Conservation (phyloP, 2,329 filamentous ascomycete genomes). For the Coleophoma eucalyptorum region DNA sequence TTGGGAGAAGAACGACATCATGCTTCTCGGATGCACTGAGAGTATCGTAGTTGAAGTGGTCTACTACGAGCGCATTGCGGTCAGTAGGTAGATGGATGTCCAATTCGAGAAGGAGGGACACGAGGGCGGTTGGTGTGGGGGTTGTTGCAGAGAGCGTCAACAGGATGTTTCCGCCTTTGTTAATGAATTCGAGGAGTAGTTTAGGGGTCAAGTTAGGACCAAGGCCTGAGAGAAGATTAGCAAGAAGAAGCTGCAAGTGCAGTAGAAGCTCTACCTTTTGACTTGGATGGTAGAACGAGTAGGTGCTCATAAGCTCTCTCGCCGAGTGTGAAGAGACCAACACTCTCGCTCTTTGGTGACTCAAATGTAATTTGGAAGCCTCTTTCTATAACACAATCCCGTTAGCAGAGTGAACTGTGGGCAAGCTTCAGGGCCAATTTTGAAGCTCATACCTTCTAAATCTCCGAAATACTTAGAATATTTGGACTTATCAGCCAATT, state of each 20-base stretch:
- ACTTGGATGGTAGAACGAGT: slow-evolving; percentile 80
- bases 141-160: slow-evolving; percentile 73
- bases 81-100: slow-evolving; percentile 86
- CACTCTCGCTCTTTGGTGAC: slow-evolving; percentile 73
- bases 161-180: slow-evolving; percentile 87
- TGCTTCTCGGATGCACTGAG: slow-evolving; percentile 75
- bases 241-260: slow-evolving; percentile 2
- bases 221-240: slow-evolving; percentile 53
- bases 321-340: slow-evolving; percentile 81
- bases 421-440: background rate
- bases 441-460: slow-evolving; percentile 53
- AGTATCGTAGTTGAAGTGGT: slow-evolving; percentile 93
- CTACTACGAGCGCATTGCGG: slow-evolving; percentile 80
- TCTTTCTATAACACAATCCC: slow-evolving; percentile 51
- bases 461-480: slow-evolving; percentile 82
- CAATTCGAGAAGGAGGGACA: slow-evolving; percentile 78
- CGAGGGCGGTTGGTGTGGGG: slow-evolving; percentile 67
- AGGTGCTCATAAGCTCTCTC: slow-evolving; percentile 90
- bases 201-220: slow-evolving; percentile 86
- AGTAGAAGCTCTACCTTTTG: slow-evolving; percentile 64
- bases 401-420: slow-evolving; percentile 7
- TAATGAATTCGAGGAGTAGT: slow-evolving; percentile 84
- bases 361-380: slow-evolving; percentile 80
- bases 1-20: slow-evolving; percentile 78
- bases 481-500: slow-evolving; percentile 71